A percentile compares a stretch with the other conserved stretches of the same genome.
Evolutionary conservation across 2,329 filamentous ascomycete species (phyloP).

Genomic region (Zymoseptoria brevis): DNA sequence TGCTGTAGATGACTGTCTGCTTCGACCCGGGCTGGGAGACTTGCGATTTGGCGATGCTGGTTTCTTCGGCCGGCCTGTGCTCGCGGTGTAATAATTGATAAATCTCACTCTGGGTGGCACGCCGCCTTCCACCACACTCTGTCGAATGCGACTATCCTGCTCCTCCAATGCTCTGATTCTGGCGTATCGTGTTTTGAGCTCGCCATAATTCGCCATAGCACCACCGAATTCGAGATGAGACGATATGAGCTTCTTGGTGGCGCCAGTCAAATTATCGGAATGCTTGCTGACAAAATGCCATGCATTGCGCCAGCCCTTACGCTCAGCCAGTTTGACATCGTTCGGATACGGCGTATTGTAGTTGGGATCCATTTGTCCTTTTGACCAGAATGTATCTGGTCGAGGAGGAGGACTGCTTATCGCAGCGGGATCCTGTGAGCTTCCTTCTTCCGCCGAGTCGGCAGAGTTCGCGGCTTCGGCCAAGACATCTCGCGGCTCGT

Average conservation of each 20-base stretch:
- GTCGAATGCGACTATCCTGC: slow-evolving; percentile 45
- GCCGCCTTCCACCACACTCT: slow-evolving; percentile 26
- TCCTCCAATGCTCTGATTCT: slow-evolving; percentile 65
- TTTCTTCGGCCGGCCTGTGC: slow-evolving; percentile 59
- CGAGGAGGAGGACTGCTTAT: slow-evolving; percentile 2
- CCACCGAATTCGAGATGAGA: slow-evolving; percentile 79
- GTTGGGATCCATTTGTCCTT: slow-evolving; percentile 44
- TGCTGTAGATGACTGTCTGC: slow-evolving; percentile 2
- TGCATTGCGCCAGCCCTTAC: slow-evolving; percentile 59
- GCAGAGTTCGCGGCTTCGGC: not conserved
- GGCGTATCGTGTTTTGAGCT: slow-evolving; percentile 62
- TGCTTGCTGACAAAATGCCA: slow-evolving; percentile 78
- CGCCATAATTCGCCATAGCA: slow-evolving; percentile 67
- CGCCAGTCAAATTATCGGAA: slow-evolving; percentile 60
- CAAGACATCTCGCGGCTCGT: slow-evolving; percentile 25
- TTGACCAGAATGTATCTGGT: slow-evolving; percentile 23
- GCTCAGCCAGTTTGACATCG: slow-evolving; percentile 60
- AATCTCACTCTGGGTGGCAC: slow-evolving; percentile 58
- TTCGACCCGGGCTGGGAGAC: slow-evolving; percentile 7
- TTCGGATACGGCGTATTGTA: slow-evolving; percentile 72
- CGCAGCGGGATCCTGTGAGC: not conserved
- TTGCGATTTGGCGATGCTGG: slow-evolving; percentile 38
- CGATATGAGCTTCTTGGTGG: slow-evolving; percentile 64
- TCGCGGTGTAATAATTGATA: slow-evolving; percentile 85
- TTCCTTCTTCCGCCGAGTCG: not conserved